Evolutionary conservation across 129 eudicot genomes (phyloP).

Genomic region (Flaveria bidentis): DNA sequence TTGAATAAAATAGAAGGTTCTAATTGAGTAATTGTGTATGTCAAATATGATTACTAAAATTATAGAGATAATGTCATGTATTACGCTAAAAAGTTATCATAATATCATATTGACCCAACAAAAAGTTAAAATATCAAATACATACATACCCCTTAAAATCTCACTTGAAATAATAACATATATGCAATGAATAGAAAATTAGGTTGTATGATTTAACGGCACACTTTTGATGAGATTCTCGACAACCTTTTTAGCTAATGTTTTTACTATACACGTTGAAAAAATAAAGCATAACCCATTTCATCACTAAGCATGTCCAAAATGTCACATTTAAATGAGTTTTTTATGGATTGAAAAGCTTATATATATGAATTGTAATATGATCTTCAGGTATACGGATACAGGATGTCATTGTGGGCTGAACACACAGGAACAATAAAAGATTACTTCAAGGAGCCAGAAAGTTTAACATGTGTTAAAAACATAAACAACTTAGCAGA

Average conservation of each 20-base stretch:
- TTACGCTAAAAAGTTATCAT: too few relatives aligned
- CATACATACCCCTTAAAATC: too few relatives aligned
- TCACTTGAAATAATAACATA: too few relatives aligned
- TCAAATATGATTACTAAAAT: too few relatives aligned
- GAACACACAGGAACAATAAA: constrained; percentile 73
- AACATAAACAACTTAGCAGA: constrained; percentile 60
- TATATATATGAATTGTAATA: background rate
- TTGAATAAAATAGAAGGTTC: too few relatives aligned
- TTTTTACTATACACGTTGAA: background rate
- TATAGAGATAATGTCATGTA: too few relatives aligned
- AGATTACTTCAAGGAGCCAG: constrained; percentile 58
- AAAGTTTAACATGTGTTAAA: constrained; percentile 46
- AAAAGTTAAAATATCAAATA: too few relatives aligned
- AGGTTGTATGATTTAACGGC: too few relatives aligned
- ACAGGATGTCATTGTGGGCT: constrained; percentile 93
- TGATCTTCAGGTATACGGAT: constrained; percentile 70
- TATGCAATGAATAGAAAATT: too few relatives aligned
- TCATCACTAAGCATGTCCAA: background rate
- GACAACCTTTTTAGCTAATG: background rate
- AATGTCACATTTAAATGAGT: background rate
- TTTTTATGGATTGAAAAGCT: background rate
- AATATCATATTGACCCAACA: too few relatives aligned
- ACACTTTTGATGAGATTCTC: background rate
- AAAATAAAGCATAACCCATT: too few relatives aligned
- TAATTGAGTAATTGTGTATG: too few relatives aligned